Evolutionary conservation across 2,329 filamentous ascomycete genomes (phyloP).

Genomic region (Ambrosiella xylebori): DNA sequence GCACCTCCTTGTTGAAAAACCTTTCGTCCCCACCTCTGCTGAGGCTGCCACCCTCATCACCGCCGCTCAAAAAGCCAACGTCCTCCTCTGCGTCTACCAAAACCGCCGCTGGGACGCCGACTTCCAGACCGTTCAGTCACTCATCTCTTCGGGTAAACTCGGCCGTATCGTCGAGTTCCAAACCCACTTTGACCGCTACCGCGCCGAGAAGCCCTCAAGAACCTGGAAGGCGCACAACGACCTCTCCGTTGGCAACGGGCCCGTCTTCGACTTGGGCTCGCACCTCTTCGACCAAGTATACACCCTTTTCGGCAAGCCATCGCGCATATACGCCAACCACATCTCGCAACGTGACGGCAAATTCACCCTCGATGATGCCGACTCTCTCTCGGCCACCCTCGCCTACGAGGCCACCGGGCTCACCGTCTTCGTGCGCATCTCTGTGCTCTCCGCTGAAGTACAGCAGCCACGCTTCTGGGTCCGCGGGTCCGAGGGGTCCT

Average conservation of each 20-base stretch:
- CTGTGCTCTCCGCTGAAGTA: conserved; percentile 51
- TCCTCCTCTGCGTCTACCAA: conserved; percentile 51
- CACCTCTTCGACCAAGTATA: conserved; percentile 64
- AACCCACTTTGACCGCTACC: conserved; percentile 65
- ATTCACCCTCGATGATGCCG: conserved; percentile 29
- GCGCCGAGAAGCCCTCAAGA: conserved; percentile 32
- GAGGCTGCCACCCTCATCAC: conserved; percentile 48
- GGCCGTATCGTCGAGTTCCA: conserved; percentile 64
- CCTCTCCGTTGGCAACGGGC: conserved; percentile 46
- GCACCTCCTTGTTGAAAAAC: conserved; percentile 69
- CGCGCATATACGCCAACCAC: conserved; percentile 48
- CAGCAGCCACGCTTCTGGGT: conserved; percentile 63
- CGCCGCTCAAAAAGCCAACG: conserved; percentile 32
- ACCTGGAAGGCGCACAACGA: conserved; percentile 50
- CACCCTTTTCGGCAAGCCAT: conserved; percentile 50
- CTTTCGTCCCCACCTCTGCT: conserved; percentile 54
- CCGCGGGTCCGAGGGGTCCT: conserved; percentile 55
- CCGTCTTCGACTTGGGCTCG: conserved; percentile 56
- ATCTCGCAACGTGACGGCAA: conserved; percentile 42
- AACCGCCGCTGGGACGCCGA: conserved; percentile 66
- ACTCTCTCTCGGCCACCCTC: conserved; percentile 46
- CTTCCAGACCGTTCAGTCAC: conserved; percentile 50
- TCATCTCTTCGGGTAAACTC: conserved; percentile 41
- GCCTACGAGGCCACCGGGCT: conserved; percentile 42
- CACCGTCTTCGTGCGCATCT: conserved; percentile 50